phyloP scores from a whole-genome alignment of 1,284 basidiomycete species.

The Moesziomyces antarcticus region DNA sequence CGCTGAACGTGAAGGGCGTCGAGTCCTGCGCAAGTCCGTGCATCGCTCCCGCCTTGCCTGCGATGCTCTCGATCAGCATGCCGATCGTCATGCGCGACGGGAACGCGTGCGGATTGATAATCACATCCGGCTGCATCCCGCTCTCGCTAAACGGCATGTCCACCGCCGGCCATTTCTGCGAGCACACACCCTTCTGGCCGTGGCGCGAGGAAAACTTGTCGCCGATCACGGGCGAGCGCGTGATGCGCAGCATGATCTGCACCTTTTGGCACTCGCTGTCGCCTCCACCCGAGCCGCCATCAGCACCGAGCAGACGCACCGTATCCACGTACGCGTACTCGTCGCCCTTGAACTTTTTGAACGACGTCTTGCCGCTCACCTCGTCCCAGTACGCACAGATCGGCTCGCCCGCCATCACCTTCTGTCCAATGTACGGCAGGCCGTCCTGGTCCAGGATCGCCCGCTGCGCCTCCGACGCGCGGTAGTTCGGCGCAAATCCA shows the following conservation, averaged over 20 bases:
- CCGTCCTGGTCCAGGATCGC: constrained; percentile 85
- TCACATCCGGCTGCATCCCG: constrained; percentile 98
- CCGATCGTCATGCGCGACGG: constrained; percentile 99
- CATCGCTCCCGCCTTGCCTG: constrained; percentile 97
- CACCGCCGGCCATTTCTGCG: constrained; percentile 96
- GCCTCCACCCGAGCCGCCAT: constrained; percentile 73
- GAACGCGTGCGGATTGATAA: constrained; percentile 99
- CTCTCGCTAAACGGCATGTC: constrained; percentile 99
- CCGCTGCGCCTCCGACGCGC: constrained; percentile 47
- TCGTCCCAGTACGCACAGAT: constrained; percentile 84
- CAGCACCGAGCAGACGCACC: constrained; percentile 88
- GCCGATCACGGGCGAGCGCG: constrained; percentile 95
- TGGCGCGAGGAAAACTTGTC: constrained; percentile 99
- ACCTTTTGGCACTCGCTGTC: constrained; percentile 91
- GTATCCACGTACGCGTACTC: constrained; percentile 90
- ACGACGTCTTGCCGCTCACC: constrained; percentile 81
- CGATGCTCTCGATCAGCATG: constrained; percentile 99
- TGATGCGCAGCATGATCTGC: constrained; percentile 91
- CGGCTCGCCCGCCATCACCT: constrained; percentile 80
- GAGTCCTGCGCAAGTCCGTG: constrained; percentile 98
- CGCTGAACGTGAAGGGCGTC: constrained; percentile 83
- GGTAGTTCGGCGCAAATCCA: constrained; percentile 76
- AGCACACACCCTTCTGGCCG: constrained; percentile 99
- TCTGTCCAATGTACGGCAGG: constrained; percentile 80
- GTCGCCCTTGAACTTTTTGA: constrained; percentile 97